phyloP scores from a whole-genome alignment of 2,329 filamentous ascomycete species.

The Neonectria neomacrospora region DNA sequence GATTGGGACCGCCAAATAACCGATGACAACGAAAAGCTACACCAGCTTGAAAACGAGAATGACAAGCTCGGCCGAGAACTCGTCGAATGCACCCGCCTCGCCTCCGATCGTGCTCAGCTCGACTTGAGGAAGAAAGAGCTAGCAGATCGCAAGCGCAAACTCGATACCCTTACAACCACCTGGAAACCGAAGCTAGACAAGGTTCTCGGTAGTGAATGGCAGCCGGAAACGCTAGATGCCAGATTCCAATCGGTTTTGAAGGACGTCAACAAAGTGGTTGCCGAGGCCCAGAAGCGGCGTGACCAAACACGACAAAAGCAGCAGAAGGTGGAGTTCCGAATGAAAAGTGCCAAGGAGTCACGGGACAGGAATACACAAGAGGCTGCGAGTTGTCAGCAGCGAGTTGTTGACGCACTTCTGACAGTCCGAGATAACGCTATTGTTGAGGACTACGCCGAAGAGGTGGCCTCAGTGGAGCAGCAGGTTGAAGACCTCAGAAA shows the following conservation, averaged over 20 bases:
- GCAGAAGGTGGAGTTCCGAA: constrained; percentile 78
- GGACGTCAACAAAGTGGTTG: constrained; percentile 66
- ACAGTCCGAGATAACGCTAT: constrained; percentile 56
- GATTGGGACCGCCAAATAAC: constrained; percentile 79
- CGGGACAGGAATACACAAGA: constrained; percentile 73
- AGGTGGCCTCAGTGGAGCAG: constrained; percentile 62
- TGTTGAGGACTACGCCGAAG: constrained; percentile 65
- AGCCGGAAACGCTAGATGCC: constrained; percentile 73
- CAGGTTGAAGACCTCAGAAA: constrained; percentile 71
- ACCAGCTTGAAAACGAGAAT: constrained; percentile 76
- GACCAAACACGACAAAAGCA: constrained; percentile 78
- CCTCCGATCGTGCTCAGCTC: constrained; percentile 84
- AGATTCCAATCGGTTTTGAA: constrained; percentile 74
- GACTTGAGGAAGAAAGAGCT: constrained; percentile 86
- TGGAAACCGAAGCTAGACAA: constrained; percentile 77
- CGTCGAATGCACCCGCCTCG: constrained; percentile 82
- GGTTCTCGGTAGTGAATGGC: constrained; percentile 74
- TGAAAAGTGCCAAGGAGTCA: constrained; percentile 73
- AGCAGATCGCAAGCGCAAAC: constrained; percentile 75
- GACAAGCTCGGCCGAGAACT: constrained; percentile 82
- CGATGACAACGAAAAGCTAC: constrained; percentile 72
- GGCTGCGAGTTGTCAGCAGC: constrained; percentile 68
- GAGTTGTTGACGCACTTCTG: constrained; percentile 62
- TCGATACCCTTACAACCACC: constrained; percentile 81
- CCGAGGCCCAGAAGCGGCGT: constrained; percentile 74